A percentile compares a stretch with the other conserved stretches of the same genome.
Conservation (phyloP, 2,329 filamentous ascomycete species). For the Fusarium abutilonis region DNA sequence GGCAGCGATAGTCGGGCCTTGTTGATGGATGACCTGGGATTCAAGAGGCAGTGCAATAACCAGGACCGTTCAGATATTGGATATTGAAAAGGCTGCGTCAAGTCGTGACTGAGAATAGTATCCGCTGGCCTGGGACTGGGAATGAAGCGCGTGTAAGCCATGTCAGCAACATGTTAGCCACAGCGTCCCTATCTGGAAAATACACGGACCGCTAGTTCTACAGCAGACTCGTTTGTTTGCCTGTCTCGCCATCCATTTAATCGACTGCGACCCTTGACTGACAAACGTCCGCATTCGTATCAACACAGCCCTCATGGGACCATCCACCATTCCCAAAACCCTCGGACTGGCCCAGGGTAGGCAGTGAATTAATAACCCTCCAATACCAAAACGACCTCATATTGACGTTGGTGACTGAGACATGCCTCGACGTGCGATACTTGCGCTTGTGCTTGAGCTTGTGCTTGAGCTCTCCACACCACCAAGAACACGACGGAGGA, state of each 20-base stretch:
- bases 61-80: background rate
- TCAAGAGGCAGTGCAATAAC: no score
- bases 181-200: background rate
- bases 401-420: slow-evolving; percentile 28
- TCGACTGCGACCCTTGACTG: slow-evolving; percentile 8
- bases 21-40: no score
- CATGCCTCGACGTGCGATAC: background rate
- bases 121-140: slow-evolving; percentile 11
- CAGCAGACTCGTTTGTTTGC: background rate
- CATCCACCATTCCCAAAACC: slow-evolving; percentile 24
- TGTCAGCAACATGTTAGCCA: slow-evolving; percentile 4
- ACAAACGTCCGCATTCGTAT: slow-evolving; percentile 22
- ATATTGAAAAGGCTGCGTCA: slow-evolving; percentile 18
- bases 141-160: slow-evolving; percentile 25
- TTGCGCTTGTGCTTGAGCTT: no score
- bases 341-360: slow-evolving; percentile 19
- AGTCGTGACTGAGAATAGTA: slow-evolving; percentile 10
- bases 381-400: slow-evolving; percentile 30
- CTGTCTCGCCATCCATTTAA: slow-evolving; percentile 7
- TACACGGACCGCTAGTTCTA: no score
- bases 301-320: slow-evolving; percentile 16
- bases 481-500: slow-evolving; percentile 12
- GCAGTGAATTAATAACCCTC: slow-evolving; percentile 3
- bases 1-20: background rate
- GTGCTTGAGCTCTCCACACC: slow-evolving; percentile 26